These are phyloP conservation scores for Arthroderma sp. DNA, from an alignment of 2,329 filamentous ascomycete genomes.

Conservation along the genomic window DNA sequence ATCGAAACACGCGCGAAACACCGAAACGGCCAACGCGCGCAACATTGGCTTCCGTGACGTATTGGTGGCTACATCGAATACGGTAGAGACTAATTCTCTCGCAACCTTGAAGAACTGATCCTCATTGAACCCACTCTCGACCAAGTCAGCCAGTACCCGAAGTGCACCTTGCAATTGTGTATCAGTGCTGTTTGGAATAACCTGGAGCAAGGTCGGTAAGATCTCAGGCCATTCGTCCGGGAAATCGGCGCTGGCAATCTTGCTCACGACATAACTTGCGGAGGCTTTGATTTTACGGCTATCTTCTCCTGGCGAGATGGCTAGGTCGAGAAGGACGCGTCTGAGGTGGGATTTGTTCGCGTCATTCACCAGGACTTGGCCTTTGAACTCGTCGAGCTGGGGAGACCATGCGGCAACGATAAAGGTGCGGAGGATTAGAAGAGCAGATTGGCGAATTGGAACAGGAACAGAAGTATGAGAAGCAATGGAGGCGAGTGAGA, in stretches of 20 bases:
- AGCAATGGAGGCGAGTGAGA: slow-evolving; percentile 68
- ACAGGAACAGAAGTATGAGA: slow-evolving; percentile 59
- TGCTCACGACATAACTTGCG: slow-evolving; percentile 83
- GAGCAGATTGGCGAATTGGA: slow-evolving; percentile 67
- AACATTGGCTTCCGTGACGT: slow-evolving; percentile 60
- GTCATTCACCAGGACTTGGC: slow-evolving; percentile 56
- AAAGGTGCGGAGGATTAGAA: slow-evolving; percentile 69
- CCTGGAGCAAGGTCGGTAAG: slow-evolving; percentile 62
- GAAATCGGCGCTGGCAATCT: slow-evolving; percentile 86
- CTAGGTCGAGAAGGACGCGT: slow-evolving; percentile 61
- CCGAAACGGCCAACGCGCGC: slow-evolving; percentile 72
- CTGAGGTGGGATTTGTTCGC: slow-evolving; percentile 61
- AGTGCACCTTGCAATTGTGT: slow-evolving; percentile 77
- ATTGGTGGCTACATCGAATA: slow-evolving; percentile 71
- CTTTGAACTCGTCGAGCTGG: slow-evolving; percentile 57
- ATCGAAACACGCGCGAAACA: slow-evolving; percentile 86
- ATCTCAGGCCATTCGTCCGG: slow-evolving; percentile 90
- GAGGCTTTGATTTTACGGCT: slow-evolving; percentile 79
- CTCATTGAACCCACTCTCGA: slow-evolving; percentile 87
- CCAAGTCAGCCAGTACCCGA: slow-evolving; percentile 74
- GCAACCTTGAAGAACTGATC: slow-evolving; percentile 90
- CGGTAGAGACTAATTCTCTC: slow-evolving; percentile 65
- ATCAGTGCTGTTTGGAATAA: slow-evolving; percentile 65
- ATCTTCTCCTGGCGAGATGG: slow-evolving; percentile 53
- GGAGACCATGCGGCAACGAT: slow-evolving; percentile 75